Conservation (phyloP, 179 eudicot genomes). For the Silene coronaria region DNA sequence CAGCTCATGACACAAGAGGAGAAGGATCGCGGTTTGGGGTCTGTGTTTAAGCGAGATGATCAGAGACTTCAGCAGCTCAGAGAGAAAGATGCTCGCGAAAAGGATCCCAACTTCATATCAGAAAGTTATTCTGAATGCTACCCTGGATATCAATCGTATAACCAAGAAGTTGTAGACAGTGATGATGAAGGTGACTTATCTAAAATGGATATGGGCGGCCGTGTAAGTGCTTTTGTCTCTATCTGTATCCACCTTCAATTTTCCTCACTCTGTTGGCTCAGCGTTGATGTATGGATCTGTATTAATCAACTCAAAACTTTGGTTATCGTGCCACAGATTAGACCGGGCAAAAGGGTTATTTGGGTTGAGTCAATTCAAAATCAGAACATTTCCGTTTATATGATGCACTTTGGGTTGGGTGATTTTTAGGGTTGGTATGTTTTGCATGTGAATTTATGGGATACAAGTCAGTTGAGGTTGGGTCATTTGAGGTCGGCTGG, state of each 20-base stretch:
- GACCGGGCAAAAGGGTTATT: no score
- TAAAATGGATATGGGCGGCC: conserved; percentile 99
- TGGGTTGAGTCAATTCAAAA: no score
- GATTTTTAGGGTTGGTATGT: no score
- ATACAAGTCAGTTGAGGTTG: no score
- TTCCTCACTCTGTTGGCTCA: background rate
- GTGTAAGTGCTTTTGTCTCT: conserved; percentile 47
- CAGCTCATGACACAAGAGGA: conserved; percentile 90
- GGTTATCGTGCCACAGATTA: background rate
- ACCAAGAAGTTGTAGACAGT: conserved; percentile 87
- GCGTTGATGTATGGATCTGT: background rate
- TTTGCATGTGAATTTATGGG: no score
- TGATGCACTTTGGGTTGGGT: no score
- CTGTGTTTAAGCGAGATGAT: conserved; percentile 95
- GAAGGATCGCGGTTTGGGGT: conserved; percentile 95
- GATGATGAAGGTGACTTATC: conserved; percentile 94
- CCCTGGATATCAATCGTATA: conserved; percentile 96
- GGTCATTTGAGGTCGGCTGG: no score
- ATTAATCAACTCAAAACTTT: background rate
- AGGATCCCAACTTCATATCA: conserved; percentile 95
- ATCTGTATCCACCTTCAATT: background rate
- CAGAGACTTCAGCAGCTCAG: conserved; percentile 79
- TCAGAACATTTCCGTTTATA: no score
- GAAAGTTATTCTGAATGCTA: conserved; percentile 99
- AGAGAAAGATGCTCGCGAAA: conserved; percentile 92